Conservation (phyloP, 2,329 filamentous ascomycete species). For the Annulohypoxylon truncatum region DNA sequence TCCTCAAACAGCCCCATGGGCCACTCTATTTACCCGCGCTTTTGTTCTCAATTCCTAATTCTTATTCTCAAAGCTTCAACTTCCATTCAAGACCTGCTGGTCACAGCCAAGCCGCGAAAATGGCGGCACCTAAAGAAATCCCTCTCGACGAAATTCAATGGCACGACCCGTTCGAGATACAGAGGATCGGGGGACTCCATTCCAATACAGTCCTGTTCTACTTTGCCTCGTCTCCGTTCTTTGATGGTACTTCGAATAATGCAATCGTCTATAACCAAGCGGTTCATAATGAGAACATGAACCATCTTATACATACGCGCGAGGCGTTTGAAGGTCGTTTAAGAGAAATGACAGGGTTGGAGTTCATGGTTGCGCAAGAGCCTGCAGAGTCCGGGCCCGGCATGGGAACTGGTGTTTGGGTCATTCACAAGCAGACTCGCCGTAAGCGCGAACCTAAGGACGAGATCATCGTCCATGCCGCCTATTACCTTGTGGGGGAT, state of each 20-base stretch:
- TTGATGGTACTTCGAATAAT: slow-evolving; percentile 75
- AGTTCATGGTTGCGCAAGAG: slow-evolving; percentile 74
- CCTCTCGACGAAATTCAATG: slow-evolving; percentile 76
- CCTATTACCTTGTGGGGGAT: slow-evolving; percentile 73
- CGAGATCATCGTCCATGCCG: slow-evolving; percentile 68
- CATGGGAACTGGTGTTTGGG: slow-evolving; percentile 73
- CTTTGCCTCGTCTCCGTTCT: slow-evolving; percentile 75
- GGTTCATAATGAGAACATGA: slow-evolving; percentile 70
- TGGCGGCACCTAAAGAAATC: slow-evolving; percentile 45
- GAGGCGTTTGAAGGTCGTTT: slow-evolving; percentile 72
- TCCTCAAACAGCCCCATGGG: not conserved
- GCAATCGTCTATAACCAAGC: slow-evolving; percentile 71
- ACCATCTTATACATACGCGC: slow-evolving; percentile 67
- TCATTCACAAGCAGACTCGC: slow-evolving; percentile 75
- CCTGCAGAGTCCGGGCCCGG: slow-evolving; percentile 72
- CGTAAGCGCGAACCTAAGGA: slow-evolving; percentile 68
- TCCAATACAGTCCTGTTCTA: slow-evolving; percentile 75
- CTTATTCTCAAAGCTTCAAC: slow-evolving; percentile 1
- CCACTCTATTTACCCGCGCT: not conserved
- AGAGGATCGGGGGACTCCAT: slow-evolving; percentile 69
- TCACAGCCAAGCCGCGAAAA: slow-evolving; percentile 17
- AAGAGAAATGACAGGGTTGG: slow-evolving; percentile 72
- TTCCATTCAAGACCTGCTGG: not conserved
- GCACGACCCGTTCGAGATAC: slow-evolving; percentile 63
- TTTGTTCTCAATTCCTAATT: not conserved